Evolutionary conservation across 2,329 filamentous ascomycete genomes (phyloP).

Genomic region (Phialophora chinensis): DNA sequence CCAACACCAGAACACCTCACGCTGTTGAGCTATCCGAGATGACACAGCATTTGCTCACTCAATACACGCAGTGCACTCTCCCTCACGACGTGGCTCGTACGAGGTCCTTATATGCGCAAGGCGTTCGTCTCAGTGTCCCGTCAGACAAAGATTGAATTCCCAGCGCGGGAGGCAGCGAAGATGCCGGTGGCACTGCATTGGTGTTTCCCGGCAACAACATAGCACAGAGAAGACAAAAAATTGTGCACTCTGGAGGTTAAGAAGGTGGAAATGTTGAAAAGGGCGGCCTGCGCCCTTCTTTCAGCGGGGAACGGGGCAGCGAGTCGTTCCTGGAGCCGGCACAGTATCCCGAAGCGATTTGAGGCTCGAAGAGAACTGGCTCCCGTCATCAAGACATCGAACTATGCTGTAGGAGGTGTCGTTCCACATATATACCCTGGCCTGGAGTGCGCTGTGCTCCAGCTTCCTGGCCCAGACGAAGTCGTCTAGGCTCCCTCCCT

Average conservation of each 20-base stretch:
- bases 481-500: neutral
- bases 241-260: slow-evolving; percentile 19
- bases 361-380: slow-evolving; percentile 6
- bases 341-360: slow-evolving; percentile 6
- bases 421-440: slow-evolving; percentile 12
- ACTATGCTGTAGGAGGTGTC: slow-evolving; percentile 16
- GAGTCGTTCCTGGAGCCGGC: slow-evolving; percentile 10
- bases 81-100: neutral
- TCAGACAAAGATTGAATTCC: neutral
- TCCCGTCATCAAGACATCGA: slow-evolving; percentile 16
- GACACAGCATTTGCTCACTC: neutral
- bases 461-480: slow-evolving; percentile 5
- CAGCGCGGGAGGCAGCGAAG: neutral
- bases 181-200: neutral
- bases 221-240: slow-evolving; percentile 14
- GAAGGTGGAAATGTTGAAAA: slow-evolving; percentile 12
- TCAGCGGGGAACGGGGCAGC: slow-evolving; percentile 10
- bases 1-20: neutral
- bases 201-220: slow-evolving; percentile 10
- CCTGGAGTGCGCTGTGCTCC: slow-evolving; percentile 8
- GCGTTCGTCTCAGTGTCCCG: neutral
- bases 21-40: neutral
- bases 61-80: neutral
- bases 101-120: neutral
- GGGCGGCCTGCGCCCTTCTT: slow-evolving; percentile 25